Conservation (phyloP, 2,329 filamentous ascomycete genomes). For the Thermothelomyces thermophilus region DNA sequence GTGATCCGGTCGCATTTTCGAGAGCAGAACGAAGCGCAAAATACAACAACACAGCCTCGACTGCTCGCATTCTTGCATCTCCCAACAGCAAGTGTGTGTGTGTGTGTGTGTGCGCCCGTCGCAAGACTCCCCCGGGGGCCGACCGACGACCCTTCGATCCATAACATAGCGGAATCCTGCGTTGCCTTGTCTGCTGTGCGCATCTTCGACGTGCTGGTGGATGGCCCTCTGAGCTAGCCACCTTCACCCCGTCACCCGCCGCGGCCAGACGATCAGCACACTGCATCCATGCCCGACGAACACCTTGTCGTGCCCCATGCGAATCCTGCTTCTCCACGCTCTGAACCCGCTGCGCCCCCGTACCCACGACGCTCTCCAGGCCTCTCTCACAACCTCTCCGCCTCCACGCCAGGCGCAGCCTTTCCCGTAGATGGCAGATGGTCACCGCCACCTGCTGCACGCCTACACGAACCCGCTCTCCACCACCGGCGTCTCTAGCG, state of each 20-base stretch:
- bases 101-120: neutral
- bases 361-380: conserved; percentile 2
- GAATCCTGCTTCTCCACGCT: conserved; percentile 26
- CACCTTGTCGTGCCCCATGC: conserved; percentile 24
- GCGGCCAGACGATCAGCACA: conserved; percentile 19
- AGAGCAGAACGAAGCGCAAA: conserved; percentile 16
- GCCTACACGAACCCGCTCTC: conserved; percentile 52
- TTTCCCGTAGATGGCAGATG: conserved; percentile 60
- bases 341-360: conserved; percentile 18
- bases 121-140: neutral
- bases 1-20: conserved; percentile 8
- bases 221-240: conserved; percentile 23
- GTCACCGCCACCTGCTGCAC: conserved; percentile 58
- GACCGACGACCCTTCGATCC: neutral
- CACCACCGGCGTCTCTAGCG: conserved; percentile 45
- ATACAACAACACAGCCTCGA: conserved; percentile 11
- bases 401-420: conserved; percentile 16
- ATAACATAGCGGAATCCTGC: neutral
- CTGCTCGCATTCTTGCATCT: conserved; percentile 16
- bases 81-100: too few species aligned
- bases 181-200: neutral
- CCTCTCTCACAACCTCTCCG: neutral
- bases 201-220: conserved; percentile 11
- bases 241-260: conserved; percentile 10
- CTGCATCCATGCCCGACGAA: conserved; percentile 26